Base-by-base conservation (phyloP, 2,329 filamentous ascomycete genomes). In the Cladosporium velox region DNA sequence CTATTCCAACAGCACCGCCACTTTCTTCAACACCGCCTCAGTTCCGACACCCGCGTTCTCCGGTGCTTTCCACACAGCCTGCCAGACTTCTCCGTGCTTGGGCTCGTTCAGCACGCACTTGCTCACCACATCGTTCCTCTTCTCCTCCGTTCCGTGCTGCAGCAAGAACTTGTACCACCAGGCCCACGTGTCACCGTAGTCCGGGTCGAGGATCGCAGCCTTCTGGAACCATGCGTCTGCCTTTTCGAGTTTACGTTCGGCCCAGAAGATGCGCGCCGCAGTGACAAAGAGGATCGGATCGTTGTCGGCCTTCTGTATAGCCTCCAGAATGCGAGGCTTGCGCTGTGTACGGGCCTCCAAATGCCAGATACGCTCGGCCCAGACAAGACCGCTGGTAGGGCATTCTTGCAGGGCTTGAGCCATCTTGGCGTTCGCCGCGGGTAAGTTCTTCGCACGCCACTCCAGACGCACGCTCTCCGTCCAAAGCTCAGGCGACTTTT, bases 181-280 rank as follows among this genome's bases (percentile, higher is more conserved):
- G 24, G 93, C 94, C 96, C 96, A 99, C 12, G 89, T 91, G 81
- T 99, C 96, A 60, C 95, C 95, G 60, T 88, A 82, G 77, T 98
- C 93, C 41, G 90, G 88, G 74, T 99, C 93, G 14, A 95, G 83
- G 64, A 97, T 84, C 65, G 97, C 88, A 0, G 95, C 95, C 80
- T 96, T 97, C 80, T 97, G 93, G 78, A 99, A 99, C 95, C 95
- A 99, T 70, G 88, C 93, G 79, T 93, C 91, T 2, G 95, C 94
- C 78, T 97, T 97, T 72, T 98, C 95, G 28, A 99, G 84, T 76
- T 90, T 90, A 65, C 95, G 86, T 80, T 99, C 95, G 11, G 87
- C 89, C 95, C 95, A 99, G 81, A 99, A 97, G 71, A 98, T 96
- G 24, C 95, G 88, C 6, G 93, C 95, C 14, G 97, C 93, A 0